These are phyloP conservation scores for Phytophthora crassamura DNA, from an alignment of 352 stramenopile genomes.

Conservation along the genomic window DNA sequence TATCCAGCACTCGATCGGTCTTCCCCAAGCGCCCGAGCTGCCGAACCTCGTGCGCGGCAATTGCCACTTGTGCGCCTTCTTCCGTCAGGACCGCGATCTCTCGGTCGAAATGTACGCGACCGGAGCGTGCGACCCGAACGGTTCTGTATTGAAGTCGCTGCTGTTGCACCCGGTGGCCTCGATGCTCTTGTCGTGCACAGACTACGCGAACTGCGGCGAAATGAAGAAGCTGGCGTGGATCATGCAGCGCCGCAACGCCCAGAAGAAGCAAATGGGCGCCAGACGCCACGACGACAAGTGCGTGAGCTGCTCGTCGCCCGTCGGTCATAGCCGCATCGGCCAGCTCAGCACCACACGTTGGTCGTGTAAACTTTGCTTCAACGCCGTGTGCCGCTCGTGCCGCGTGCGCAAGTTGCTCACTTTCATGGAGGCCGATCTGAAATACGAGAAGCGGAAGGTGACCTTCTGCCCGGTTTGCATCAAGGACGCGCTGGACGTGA, in stretches of 20 bases:
- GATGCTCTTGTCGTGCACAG: conserved; percentile 32
- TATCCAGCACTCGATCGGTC: conserved; percentile 34
- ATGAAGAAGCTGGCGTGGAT: conserved; percentile 51
- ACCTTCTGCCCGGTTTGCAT: conserved; percentile 55
- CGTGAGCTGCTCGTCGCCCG: conserved; percentile 33
- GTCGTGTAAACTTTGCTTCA: conserved; percentile 50
- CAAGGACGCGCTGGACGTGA: conserved; percentile 36
- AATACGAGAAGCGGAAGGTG: conserved; percentile 51
- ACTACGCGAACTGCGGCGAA: conserved; percentile 42
- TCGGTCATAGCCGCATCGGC: conserved; percentile 25
- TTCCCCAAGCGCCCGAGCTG: conserved; percentile 31
- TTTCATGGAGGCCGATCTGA: conserved; percentile 42
- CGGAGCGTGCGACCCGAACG: conserved; percentile 32
- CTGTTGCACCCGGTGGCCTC: conserved; percentile 28
- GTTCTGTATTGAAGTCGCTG: conserved; percentile 30
- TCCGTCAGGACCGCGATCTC: conserved; percentile 35
- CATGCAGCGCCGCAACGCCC: conserved; percentile 35
- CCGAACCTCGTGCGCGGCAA: conserved; percentile 33
- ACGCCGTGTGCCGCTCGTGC: conserved; percentile 47
- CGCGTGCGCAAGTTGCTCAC: conserved; percentile 46
- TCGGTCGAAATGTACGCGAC: conserved; percentile 38
- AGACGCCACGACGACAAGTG: conserved; percentile 35
- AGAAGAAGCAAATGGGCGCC: conserved; percentile 35
- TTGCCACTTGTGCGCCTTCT: conserved; percentile 39
- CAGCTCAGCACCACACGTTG: conserved; percentile 40